Conservation (phyloP, 2,329 filamentous ascomycete species). For the Pseudonectria foliicola region DNA sequence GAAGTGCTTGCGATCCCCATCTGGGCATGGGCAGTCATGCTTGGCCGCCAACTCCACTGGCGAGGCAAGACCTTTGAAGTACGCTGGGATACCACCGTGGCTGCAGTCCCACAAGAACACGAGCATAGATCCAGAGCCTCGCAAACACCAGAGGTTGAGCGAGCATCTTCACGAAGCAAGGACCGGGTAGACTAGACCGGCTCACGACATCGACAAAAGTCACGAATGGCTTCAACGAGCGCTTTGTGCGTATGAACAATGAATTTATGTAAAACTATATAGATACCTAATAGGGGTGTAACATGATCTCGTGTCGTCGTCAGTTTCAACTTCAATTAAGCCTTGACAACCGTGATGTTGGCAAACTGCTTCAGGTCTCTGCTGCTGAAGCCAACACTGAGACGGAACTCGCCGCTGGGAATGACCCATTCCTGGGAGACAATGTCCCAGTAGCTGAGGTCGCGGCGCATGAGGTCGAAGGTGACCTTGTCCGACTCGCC, state of each 20-base stretch:
- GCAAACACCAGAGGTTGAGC: slow-evolving; percentile 18
- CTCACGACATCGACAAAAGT: too few species aligned
- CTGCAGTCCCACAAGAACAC: slow-evolving; percentile 26
- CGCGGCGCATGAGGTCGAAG: slow-evolving; percentile 41
- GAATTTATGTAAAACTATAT: too few species aligned
- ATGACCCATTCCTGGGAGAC: slow-evolving; percentile 34
- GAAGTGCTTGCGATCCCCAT: slow-evolving; percentile 80
- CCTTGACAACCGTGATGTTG: slow-evolving; percentile 15
- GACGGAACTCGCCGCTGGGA: slow-evolving; percentile 18
- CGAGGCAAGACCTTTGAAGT: slow-evolving; percentile 77
- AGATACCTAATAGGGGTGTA: too few species aligned
- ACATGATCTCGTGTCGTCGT: too few species aligned
- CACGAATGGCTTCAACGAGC: too few species aligned
- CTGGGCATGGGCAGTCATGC: slow-evolving; percentile 82
- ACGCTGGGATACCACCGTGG: slow-evolving; percentile 74
- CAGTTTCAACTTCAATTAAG: slow-evolving; percentile 1
- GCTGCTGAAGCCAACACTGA: slow-evolving; percentile 23
- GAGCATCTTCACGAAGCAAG: slow-evolving; percentile 17
- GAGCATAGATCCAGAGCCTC: slow-evolving; percentile 2
- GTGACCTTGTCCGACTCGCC: slow-evolving; percentile 33
- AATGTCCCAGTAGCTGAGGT: slow-evolving; percentile 43
- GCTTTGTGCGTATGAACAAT: too few species aligned
- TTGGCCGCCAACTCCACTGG: slow-evolving; percentile 86
- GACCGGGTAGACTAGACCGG: slow-evolving; percentile 15
- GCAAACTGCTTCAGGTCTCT: slow-evolving; percentile 17